phyloP scores from a whole-genome alignment of 352 stramenopile species.

The Peronospora destructor region DNA sequence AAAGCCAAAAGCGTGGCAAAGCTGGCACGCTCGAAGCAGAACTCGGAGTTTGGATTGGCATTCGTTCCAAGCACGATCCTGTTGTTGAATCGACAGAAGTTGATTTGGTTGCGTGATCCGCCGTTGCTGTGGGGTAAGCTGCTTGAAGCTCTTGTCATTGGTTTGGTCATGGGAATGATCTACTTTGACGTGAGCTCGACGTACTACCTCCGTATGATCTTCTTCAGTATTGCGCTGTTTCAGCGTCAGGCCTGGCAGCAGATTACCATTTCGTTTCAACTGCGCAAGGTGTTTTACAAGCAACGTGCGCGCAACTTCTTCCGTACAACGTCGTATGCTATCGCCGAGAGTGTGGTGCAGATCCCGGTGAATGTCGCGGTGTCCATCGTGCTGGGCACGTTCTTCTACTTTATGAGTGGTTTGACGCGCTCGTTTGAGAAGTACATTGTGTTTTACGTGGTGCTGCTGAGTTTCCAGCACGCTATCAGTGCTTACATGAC shows the following conservation, averaged over 20 bases:
- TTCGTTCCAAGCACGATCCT: slow-evolving; percentile 41
- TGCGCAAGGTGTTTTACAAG: slow-evolving; percentile 89
- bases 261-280: slow-evolving; percentile 61
- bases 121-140: slow-evolving; percentile 63
- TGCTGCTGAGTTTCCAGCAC: slow-evolving; percentile 75
- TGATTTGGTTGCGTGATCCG: slow-evolving; percentile 52
- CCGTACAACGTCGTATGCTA: slow-evolving; percentile 70
- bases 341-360: slow-evolving; percentile 57
- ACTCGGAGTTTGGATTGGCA: slow-evolving; percentile 45
- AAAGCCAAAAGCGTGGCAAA: slow-evolving; percentile 46
- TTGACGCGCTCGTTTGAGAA: slow-evolving; percentile 50
- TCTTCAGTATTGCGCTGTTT: slow-evolving; percentile 62
- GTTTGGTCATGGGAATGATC: slow-evolving; percentile 75
- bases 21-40: slow-evolving; percentile 40
- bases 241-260: slow-evolving; percentile 70
- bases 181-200: slow-evolving; percentile 50
- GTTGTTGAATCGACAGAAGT: slow-evolving; percentile 53
- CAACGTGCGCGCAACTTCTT: slow-evolving; percentile 88
- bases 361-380: slow-evolving; percentile 68
- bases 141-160: slow-evolving; percentile 61
- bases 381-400: slow-evolving; percentile 47
- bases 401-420: slow-evolving; percentile 89
- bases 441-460: slow-evolving; percentile 73
- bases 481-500: slow-evolving; percentile 63
- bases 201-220: slow-evolving; percentile 69